Evolutionary conservation across 164 flowering plant species (phyloP).

Genomic region (Vitis riparia): DNA sequence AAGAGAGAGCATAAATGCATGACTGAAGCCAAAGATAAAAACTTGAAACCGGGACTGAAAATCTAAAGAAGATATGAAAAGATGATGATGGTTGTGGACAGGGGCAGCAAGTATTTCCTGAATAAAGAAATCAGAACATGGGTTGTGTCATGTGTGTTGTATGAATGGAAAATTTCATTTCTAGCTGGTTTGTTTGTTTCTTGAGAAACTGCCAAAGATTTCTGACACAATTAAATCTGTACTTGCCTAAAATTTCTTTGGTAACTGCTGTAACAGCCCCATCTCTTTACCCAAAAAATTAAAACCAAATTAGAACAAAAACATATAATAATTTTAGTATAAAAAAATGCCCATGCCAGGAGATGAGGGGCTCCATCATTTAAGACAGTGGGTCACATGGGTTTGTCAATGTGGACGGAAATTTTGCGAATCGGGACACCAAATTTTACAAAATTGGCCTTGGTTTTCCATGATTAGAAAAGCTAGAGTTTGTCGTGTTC

Average conservation of each 20-base stretch:
- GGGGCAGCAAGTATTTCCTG: no score
- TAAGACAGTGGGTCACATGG: constrained; percentile 42
- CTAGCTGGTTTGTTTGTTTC: constrained; percentile 4
- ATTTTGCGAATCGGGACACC: no score
- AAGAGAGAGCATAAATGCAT: background rate
- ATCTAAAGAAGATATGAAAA: background rate
- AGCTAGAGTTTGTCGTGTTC: constrained; percentile 9
- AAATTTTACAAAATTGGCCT: background rate
- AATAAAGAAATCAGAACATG: constrained; percentile 13
- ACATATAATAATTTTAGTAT: no score
- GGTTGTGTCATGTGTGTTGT: constrained; percentile 15
- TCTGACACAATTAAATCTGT: constrained; percentile 17
- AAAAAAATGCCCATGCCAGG: background rate
- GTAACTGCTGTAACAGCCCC: constrained; percentile 4
- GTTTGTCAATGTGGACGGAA: constrained; percentile 11
- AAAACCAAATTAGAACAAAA: no score
- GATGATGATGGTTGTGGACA: background rate
- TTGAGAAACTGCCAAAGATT: constrained; percentile 11
- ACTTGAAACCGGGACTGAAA: background rate
- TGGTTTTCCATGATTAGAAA: background rate
- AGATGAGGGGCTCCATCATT: constrained; percentile 26
- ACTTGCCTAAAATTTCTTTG: background rate
- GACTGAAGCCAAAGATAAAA: background rate
- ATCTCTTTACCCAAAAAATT: background rate
- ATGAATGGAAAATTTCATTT: constrained; percentile 13